These are phyloP conservation scores for Chytriomyces confervae DNA, from an alignment of 192 early-diverging fungal species.

Conservation along the genomic window DNA sequence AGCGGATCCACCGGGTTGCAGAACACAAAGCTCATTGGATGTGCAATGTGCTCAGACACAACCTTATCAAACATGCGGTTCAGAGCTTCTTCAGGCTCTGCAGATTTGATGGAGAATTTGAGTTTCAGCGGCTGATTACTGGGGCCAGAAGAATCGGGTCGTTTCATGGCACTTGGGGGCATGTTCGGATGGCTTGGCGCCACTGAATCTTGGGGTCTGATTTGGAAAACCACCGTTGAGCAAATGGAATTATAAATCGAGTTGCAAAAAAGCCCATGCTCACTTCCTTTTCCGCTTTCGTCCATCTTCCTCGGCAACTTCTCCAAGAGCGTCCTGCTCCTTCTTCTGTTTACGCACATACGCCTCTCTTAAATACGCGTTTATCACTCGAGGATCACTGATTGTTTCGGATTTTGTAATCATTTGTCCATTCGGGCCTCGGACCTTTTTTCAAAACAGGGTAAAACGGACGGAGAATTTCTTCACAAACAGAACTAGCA, in stretches of 20 bases:
- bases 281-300: conserved; percentile 26
- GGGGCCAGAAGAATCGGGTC: neutral
- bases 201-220: no score
- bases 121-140: conserved; percentile 25
- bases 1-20: conserved; percentile 52
- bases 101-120: conserved; percentile 42
- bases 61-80: conserved; percentile 51
- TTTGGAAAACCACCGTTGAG: neutral
- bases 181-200: neutral
- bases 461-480: conserved; percentile 22
- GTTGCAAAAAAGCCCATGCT: neutral
- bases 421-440: conserved; percentile 22
- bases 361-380: conserved; percentile 87
- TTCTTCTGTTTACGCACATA: conserved; percentile 70
- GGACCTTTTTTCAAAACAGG: conserved; percentile 31
- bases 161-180: neutral
- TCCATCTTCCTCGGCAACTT: conserved; percentile 12
- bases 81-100: conserved; percentile 56
- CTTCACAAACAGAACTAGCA: neutral
- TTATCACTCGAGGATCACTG: conserved; percentile 81
- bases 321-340: neutral
- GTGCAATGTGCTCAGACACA: conserved; percentile 48
- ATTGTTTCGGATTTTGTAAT: conserved; percentile 83
- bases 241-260: neutral
- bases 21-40: conserved; percentile 57